Base-by-base conservation (phyloP, 2,329 filamentous ascomycete species). In the Fusarium bactridioides region DNA sequence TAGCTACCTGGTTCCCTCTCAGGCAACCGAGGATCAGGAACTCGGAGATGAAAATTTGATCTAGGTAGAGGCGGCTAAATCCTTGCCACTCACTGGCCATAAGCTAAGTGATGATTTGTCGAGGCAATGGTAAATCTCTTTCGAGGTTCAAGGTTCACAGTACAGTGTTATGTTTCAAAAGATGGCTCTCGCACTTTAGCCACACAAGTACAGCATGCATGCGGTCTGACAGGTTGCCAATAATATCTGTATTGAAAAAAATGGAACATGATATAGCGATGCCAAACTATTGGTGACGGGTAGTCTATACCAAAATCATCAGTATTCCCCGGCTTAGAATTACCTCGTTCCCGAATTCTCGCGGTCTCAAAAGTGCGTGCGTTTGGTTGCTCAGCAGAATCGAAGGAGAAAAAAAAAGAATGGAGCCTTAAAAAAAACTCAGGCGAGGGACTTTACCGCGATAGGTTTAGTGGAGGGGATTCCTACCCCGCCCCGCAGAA, bases 401-500 rank as follows among this genome's bases (percentile, higher is more conserved):
- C 40, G 19, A 35, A 61, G 48, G 53, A 61, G 6, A 47, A 62
- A 62, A 61, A 74, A 71, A 70, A 64, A 61, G 35, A 73, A 67
- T 70, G 73, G 74, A 66, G 70, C 69, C 40, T 69, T 64, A 73
- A 76, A 78, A 78, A 76, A 78, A 78, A 76, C 69, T 78, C 77
- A 79, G 77, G 77, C 76, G 74, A 78, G 60, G 4, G 43, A 44
- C 76, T 48, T 69, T 59, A 33, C 75, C 61, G 11, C 47, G 58
- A 68, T 38, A 23, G 61, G 74, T 12, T 67, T 79, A 78, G 76
- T 61, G 74, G 72, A 76, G 72, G 76, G 72, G 72, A 78, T 74
- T 38, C 72, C 59, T 48, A 64, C 69, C 73, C 74, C 76, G 69
- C 69, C 58, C 66, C 75, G 74, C 73, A 78, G 77, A 78, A 80